Percentiles rank a stretch among this genome's conserved stretches.
These are phyloP conservation scores for Mycena indigotica DNA, from an alignment of 768 basidiomycete genomes.

Conservation along the genomic window DNA sequence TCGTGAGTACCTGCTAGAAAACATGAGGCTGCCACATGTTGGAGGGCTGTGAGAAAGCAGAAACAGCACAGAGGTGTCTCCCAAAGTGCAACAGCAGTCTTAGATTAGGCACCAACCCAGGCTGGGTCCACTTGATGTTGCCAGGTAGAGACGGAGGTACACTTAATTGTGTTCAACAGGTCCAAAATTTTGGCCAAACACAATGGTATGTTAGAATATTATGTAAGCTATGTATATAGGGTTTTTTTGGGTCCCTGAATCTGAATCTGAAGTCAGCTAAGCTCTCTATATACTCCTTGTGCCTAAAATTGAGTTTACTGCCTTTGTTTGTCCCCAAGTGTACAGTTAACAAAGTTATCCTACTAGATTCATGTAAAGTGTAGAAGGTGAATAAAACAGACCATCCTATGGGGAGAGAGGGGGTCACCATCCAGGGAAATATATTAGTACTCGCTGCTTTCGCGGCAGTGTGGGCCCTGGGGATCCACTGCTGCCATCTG, in stretches of 20 bases:
- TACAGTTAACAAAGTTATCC: too few relatives aligned
- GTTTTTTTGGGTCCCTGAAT: slow-evolving; percentile 20
- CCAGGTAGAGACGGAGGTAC: not conserved
- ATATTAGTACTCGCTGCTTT: too few relatives aligned
- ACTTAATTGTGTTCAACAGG: not conserved
- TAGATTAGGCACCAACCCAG: slow-evolving; percentile 22
- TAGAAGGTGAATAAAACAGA: too few relatives aligned
- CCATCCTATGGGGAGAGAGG: too few relatives aligned
- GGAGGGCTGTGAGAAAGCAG: slow-evolving; percentile 34
- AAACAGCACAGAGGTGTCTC: slow-evolving; percentile 14
- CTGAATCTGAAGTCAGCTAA: slow-evolving; percentile 20
- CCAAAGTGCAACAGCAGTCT: slow-evolving; percentile 22
- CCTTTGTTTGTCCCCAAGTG: slow-evolving; percentile 26
- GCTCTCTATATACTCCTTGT: not conserved
- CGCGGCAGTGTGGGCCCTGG: too few relatives aligned
- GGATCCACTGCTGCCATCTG: too few relatives aligned
- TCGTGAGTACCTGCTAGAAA: too few relatives aligned
- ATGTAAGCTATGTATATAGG: slow-evolving; percentile 16
- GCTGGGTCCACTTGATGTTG: not conserved
- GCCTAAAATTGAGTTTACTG: slow-evolving; percentile 10
- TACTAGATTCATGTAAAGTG: too few relatives aligned
- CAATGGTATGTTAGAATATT: slow-evolving; percentile 15
- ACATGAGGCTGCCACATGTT: too few relatives aligned
- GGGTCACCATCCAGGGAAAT: too few relatives aligned
- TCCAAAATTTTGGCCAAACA: slow-evolving; percentile 20